Base-by-base conservation (phyloP, 257 asterid genomes). In the Nicotiana undulata region DNA sequence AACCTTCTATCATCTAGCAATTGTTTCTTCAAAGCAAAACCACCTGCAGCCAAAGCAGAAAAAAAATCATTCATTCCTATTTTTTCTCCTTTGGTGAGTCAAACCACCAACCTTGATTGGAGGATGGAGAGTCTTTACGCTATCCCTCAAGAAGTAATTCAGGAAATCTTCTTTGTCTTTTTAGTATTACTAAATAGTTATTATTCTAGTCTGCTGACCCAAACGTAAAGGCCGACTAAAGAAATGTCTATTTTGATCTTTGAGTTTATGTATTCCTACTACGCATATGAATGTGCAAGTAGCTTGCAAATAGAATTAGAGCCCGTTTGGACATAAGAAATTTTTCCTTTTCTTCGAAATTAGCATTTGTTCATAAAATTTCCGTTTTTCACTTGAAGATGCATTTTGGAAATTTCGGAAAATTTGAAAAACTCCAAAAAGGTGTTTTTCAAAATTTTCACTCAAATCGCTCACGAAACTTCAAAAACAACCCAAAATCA, bases 1-100 rank as follows among this genome's bases (percentile, higher is more conserved):
- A 94, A 94, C 88, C 87, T 94, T 89, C 98, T 85, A 81, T 89
- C 95, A 66, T 92, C 98, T 68, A 96, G 89, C 93, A 96, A 82
- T 84, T 92, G 93, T 86, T 96, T 96, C 91, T 94, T 94, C 83
- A 94, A 58, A 80, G 92, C 91, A 89, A 90, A 90, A 84, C 93
- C 97, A 84, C 98, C 98, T 94, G 93, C 74, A 53, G 78, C 80
- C 80, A 79, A 2, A 74, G 78, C 51, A 44, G 59, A 44, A 68
- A 20, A 20, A 70, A 22, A 12, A 32, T 49, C 40, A 49, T 46
- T 72, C 78, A 22, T 16, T 44, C 32, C 31, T n/a, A 70, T 44
- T 70, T 70, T 46, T 24, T 58, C 61, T 72, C 59, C 20, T 34
- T 46, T 44, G 74, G 46, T 64, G 9, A 31, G 12, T 7, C 74